Percentiles rank a stretch among this genome's conserved stretches.
Conservation (phyloP, 2,329 filamentous ascomycete species). For the Colletotrichum theobromicola region DNA sequence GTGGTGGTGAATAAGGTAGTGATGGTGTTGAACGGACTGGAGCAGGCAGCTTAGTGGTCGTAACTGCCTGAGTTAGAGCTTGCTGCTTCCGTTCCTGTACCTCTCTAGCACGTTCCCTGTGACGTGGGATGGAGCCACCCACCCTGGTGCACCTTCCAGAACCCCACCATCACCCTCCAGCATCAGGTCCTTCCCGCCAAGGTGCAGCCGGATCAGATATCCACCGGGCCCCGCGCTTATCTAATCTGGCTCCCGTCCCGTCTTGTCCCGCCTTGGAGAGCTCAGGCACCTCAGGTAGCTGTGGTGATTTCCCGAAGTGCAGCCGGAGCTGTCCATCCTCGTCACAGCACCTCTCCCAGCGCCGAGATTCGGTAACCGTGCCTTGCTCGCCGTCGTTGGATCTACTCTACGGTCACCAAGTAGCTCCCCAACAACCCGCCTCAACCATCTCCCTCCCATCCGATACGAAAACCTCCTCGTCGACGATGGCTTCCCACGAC, state of each 20-base stretch:
- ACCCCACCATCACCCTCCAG: neutral
- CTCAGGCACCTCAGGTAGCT: neutral
- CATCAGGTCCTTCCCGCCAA: neutral
- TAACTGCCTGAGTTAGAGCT: conserved; percentile 14
- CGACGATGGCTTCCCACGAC: conserved; percentile 57
- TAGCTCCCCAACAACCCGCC: neutral
- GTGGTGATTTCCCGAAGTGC: conserved; percentile 19
- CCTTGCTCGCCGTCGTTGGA: neutral
- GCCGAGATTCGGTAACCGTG: conserved; percentile 15
- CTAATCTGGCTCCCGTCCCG: neutral
- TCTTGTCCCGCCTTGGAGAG: neutral
- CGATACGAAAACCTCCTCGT: neutral
- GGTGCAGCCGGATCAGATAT: neutral
- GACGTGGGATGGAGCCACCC: conserved; percentile 16
- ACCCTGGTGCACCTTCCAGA: neutral
- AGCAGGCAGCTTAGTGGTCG: conserved; percentile 18
- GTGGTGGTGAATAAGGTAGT: neutral
- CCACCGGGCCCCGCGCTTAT: neutral
- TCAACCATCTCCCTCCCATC: neutral
- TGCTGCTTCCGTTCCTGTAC: conserved; percentile 4
- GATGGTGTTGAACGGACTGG: neutral
- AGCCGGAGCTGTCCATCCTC: conserved; percentile 3
- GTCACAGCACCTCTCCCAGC: neutral
- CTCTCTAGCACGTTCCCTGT: conserved; percentile 18
- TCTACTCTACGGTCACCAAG: neutral